Base-by-base conservation (phyloP, 805 yeast species). In the Hanseniaspora pseudoguilliermondii region DNA sequence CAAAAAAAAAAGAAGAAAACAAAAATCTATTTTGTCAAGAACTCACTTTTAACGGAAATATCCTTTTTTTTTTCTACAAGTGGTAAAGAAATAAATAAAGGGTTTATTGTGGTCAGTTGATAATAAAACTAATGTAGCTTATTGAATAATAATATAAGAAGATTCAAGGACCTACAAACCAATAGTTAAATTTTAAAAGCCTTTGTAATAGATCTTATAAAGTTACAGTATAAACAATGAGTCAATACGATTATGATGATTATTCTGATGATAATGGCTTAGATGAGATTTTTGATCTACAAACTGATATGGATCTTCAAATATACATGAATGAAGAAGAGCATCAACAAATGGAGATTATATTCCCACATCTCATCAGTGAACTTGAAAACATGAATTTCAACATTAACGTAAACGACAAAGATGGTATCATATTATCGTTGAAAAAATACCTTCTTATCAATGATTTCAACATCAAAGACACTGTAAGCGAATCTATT, bases 241-340 rank as follows among this genome's bases (percentile, higher is more conserved):
- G 43, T n/a, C 43, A 51, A 16, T 51, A 51, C 32, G 55, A 51
- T 13, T 35, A 51, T 29, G 49, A 51, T 18, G 48, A 50, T 16
- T 13, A 51, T 8, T 21, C 47, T 9, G 49, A 51, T 29, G 34
- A 36, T 16, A n/a, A 20, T 5, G 55, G 36, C 10, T 20, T 43
- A 16, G 55, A 51, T 27, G 49, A 51, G 27, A 44, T 51, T 5
- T 20, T 51, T 18, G 39, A 43, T 5, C 5, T 51, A n/a, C 11
- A 38, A 32, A 51, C 55, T 2, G 55, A 51, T 27, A 51, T 51
- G 49, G 55, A 51, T 23, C 32, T 51, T 8, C 41, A 51, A 16
- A 51, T 51, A 7, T 51, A 32, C 16, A 51, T 51, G 55, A 51
- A 27, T 18, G 55, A 51, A 15, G 38, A 36, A 1, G 55, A 51